Evolutionary conservation across 2,329 filamentous ascomycete species (phyloP).

Genomic region (Lasiodiplodia theobromae): DNA sequence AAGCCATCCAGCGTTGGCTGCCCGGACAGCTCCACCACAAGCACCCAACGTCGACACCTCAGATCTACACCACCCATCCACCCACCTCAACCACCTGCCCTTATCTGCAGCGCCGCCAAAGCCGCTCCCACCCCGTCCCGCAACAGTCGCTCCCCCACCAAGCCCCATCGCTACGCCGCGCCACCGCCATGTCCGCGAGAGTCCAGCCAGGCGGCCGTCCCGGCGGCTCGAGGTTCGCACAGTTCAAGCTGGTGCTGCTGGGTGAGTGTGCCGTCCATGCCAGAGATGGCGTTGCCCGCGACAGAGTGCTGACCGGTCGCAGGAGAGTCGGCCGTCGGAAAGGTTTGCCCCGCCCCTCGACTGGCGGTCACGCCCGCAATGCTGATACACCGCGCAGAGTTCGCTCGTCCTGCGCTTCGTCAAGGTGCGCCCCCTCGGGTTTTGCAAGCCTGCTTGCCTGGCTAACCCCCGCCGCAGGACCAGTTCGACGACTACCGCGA

Average conservation of each 20-base stretch:
- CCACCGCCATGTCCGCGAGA: constrained; percentile 78
- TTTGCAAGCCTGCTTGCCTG: neutral
- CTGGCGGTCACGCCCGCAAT: constrained; percentile 28
- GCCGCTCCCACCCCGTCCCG: constrained; percentile 9
- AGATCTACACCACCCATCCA: constrained; percentile 30
- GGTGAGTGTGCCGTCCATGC: constrained; percentile 65
- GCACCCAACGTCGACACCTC: constrained; percentile 27
- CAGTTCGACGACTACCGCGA: constrained; percentile 99
- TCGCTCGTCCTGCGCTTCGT: constrained; percentile 98
- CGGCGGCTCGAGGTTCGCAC: constrained; percentile 81
- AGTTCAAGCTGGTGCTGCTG: constrained; percentile 98
- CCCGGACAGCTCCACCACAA: constrained; percentile 28
- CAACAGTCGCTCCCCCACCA: constrained; percentile 29
- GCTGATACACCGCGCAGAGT: constrained; percentile 66
- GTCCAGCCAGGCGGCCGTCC: constrained; percentile 73
- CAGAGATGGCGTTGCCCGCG: neutral
- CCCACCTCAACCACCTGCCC: constrained; percentile 28
- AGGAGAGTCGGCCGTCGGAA: constrained; percentile 99
- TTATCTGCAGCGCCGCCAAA: constrained; percentile 15
- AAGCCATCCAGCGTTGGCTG: constrained; percentile 27
- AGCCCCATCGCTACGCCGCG: constrained; percentile 33
- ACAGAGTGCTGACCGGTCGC: constrained; percentile 38
- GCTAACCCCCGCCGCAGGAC: constrained; percentile 65
- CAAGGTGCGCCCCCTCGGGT: constrained; percentile 68
- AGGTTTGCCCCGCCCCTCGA: constrained; percentile 64